These are phyloP conservation scores for Trichoderma asperelloides DNA, from an alignment of 495 filamentous ascomycete genomes.

Conservation along the genomic window DNA sequence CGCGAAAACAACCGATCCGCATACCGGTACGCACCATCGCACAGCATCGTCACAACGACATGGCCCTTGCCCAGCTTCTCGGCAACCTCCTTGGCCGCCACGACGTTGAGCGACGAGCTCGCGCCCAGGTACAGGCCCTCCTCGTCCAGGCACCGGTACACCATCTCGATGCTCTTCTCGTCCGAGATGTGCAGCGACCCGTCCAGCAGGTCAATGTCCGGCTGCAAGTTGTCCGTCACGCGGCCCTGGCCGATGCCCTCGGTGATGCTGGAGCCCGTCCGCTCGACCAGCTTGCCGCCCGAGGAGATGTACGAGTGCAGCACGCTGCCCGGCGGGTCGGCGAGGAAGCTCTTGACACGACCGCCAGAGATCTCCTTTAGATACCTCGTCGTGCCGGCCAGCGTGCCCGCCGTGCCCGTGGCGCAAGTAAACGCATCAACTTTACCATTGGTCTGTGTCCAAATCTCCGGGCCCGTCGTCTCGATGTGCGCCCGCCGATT, in stretches of 20 bases:
- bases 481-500: slow-evolving; percentile 93
- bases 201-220: slow-evolving; percentile 76
- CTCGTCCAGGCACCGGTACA: slow-evolving; percentile 93
- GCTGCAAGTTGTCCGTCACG: slow-evolving; percentile 86
- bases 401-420: slow-evolving; percentile 85
- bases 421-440: slow-evolving; percentile 93
- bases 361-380: slow-evolving; percentile 77
- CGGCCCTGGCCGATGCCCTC: slow-evolving; percentile 97
- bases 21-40: slow-evolving; percentile 93
- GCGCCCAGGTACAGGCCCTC: slow-evolving; percentile 95
- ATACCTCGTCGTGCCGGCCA: slow-evolving; percentile 84
- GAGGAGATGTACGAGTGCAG: slow-evolving; percentile 85
- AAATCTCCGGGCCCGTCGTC: slow-evolving; percentile 95
- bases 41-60: slow-evolving; percentile 87
- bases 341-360: slow-evolving; percentile 78
- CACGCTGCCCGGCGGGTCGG: slow-evolving; percentile 87
- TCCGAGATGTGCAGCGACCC: slow-evolving; percentile 80
- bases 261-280: slow-evolving; percentile 84
- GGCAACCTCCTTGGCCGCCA: slow-evolving; percentile 88
- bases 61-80: slow-evolving; percentile 82
- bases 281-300: slow-evolving; percentile 71
- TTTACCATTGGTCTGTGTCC: slow-evolving; percentile 81
- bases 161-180: slow-evolving; percentile 94
- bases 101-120: slow-evolving; percentile 87
- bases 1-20: slow-evolving; percentile 85